A percentile compares a stretch with the other conserved stretches of the same genome.
Evolutionary conservation across 345 rosid genomes (phyloP).

Genomic region (Gossypium herbaceum): DNA sequence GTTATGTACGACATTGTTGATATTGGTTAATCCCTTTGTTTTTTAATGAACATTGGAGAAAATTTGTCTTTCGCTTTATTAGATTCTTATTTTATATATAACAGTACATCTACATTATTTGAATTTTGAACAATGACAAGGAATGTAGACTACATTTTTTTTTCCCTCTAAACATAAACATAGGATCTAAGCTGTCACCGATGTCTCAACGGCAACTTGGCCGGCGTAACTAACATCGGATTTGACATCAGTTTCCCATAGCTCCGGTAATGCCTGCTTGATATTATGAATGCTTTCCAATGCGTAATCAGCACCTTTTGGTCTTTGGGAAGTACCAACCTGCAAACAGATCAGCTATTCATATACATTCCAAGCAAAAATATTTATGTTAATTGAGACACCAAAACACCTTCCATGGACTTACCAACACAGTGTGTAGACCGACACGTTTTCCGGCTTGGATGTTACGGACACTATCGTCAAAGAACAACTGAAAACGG

Average conservation of each 20-base stretch:
- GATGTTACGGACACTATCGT: conserved; percentile 67
- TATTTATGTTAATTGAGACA: neutral
- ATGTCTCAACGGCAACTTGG: conserved; percentile 57
- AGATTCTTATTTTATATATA: neutral
- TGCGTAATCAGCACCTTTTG: conserved; percentile 63
- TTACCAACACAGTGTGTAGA: conserved; percentile 62
- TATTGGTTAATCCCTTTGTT: too few species aligned
- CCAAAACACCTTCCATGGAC: neutral
- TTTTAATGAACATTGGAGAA: too few species aligned
- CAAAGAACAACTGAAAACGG: conserved; percentile 57
- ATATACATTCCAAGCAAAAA: neutral
- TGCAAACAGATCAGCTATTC: conserved; percentile 16
- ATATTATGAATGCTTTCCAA: conserved; percentile 71
- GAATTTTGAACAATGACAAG: conserved; percentile 6
- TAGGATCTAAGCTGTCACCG: conserved; percentile 64
- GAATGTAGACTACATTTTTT: conserved; percentile 13
- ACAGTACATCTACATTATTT: conserved; percentile 25
- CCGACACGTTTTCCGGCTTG: conserved; percentile 67
- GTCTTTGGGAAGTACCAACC: conserved; percentile 60
- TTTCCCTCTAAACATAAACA: conserved; percentile 7
- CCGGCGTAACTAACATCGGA: conserved; percentile 45
- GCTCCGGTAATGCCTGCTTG: conserved; percentile 60
- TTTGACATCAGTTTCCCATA: conserved; percentile 58
- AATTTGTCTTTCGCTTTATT: neutral
- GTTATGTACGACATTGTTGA: too few species aligned